Percentiles rank a stretch among this genome's conserved stretches.
These are phyloP conservation scores for Pythium scleroteichum DNA, from an alignment of 352 stramenopile genomes.

Conservation along the genomic window DNA sequence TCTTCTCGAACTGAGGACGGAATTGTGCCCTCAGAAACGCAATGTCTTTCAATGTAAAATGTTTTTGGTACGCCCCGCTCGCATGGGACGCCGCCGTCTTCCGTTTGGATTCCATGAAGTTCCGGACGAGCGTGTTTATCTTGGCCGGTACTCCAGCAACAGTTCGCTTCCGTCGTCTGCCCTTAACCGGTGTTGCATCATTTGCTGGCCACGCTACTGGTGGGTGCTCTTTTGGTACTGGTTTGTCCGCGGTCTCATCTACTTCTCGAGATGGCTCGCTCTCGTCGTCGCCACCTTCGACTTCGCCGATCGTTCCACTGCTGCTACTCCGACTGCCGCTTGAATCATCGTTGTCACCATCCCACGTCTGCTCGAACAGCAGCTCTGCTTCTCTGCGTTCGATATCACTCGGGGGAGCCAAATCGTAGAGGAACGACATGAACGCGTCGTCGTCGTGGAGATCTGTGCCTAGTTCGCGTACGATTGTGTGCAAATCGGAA, in stretches of 20 bases:
- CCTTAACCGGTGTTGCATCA: not conserved
- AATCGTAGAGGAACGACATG: slow-evolving; percentile 35
- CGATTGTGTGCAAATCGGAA: slow-evolving; percentile 41
- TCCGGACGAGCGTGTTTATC: slow-evolving; percentile 19
- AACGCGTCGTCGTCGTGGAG: slow-evolving; percentile 54
- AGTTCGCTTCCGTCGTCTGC: slow-evolving; percentile 13
- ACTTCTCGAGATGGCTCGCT: slow-evolving; percentile 13
- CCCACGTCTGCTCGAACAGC: slow-evolving; percentile 5
- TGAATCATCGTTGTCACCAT: slow-evolving; percentile 13
- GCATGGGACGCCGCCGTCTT: slow-evolving; percentile 7
- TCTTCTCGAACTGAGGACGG: slow-evolving; percentile 18
- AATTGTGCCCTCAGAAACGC: slow-evolving; percentile 15
- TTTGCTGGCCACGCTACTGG: slow-evolving; percentile 7
- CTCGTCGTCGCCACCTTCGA: slow-evolving; percentile 6
- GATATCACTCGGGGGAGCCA: slow-evolving; percentile 18
- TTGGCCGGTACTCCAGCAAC: slow-evolving; percentile 6
- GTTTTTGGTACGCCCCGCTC: slow-evolving; percentile 7
- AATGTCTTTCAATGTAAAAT: slow-evolving; percentile 28
- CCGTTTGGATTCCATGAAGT: slow-evolving; percentile 25
- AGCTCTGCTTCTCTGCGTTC: slow-evolving; percentile 5
- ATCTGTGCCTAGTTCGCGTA: slow-evolving; percentile 47
- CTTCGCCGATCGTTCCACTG: slow-evolving; percentile 4
- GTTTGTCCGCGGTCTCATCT: not conserved
- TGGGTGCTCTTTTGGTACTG: slow-evolving; percentile 3
- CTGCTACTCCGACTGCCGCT: slow-evolving; percentile 11